Evolutionary conservation across 768 basidiomycete genomes (phyloP), one percentile per base, ranked within the genome.

Genomic region (Tulasnella sp.): DNA sequence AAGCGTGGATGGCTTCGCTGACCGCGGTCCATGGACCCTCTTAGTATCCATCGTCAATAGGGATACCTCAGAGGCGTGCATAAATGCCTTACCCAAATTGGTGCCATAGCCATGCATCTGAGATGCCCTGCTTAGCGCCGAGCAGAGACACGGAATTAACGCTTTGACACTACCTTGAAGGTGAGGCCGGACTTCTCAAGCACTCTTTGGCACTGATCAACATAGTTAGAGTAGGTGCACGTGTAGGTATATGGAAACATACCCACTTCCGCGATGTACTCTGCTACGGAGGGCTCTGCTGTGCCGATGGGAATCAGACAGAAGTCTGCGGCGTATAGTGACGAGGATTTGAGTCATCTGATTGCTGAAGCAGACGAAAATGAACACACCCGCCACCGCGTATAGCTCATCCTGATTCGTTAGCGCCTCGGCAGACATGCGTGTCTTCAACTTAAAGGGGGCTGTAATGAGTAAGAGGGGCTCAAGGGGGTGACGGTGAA

Each of bases 61-160:
- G 12, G 37, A 37, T 40, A 16, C 20, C 31, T 41, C 44, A 22
- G 22, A 75, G 18, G 1, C 75, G 1, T 11, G 1, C 6, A 22
- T 41, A 31, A 31, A 22, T 3, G n/a, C 84, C 87, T 69, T 82
- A 90, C 94, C 95, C 58, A 97, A 83, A 84, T 97, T 97, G 0
- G 97, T 98, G 31, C 96, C 96, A 84, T 97, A 98, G 7, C 95
- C 95, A 83, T 94, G 93, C 89, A 94, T 90, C 93, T 94, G 82
- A 69, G 44, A 72, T 64, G 50, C 80, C 50, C n/a, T 31, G 46
- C 3, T n/a, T 46, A 72, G 28, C 48, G 41, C n/a, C 42, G 24
- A 18, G 54, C 28, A 5, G 1, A 34, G 12, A 24, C 58, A 69
- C 12, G 58, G 28, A n/a, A 77, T 24, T 11, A 69, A 28, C 64